phyloP scores from a whole-genome alignment of 225 moss, liverwort and hornwort species.

The Climacium dendroides region DNA sequence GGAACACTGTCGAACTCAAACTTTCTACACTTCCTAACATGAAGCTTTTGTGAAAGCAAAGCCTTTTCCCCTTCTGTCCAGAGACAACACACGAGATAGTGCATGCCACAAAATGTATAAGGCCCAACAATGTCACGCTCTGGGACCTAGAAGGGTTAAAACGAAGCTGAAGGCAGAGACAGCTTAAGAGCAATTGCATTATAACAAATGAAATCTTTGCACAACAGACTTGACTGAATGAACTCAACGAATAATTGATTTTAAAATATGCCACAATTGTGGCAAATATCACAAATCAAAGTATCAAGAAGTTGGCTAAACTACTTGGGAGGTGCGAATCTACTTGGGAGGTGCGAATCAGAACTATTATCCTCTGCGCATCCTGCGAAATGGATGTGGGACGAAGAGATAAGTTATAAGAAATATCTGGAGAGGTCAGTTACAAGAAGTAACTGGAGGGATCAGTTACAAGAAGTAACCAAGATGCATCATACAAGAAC shows the following conservation, averaged over 20 bases:
- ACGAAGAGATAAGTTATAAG: background rate
- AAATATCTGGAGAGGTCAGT: background rate
- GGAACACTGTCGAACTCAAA: background rate
- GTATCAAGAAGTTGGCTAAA: background rate
- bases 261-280: background rate
- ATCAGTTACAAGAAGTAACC: background rate
- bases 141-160: background rate
- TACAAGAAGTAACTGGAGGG: background rate
- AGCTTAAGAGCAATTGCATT: background rate
- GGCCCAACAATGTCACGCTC: background rate
- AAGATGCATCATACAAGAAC: background rate
- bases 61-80: background rate
- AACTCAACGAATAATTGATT: background rate
- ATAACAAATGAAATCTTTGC: background rate
- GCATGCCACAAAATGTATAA: background rate
- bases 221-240: background rate
- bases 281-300: background rate
- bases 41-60: background rate
- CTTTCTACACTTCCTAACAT: background rate
- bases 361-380: background rate
- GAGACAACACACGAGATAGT: background rate
- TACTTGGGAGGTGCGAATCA: background rate
- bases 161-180: background rate
- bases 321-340: background rate
- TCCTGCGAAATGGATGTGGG: background rate